These are phyloP conservation scores for Bryoerythrophyllum caledonicum DNA, from an alignment of 225 moss, liverwort and hornwort genomes.

Conservation along the genomic window DNA sequence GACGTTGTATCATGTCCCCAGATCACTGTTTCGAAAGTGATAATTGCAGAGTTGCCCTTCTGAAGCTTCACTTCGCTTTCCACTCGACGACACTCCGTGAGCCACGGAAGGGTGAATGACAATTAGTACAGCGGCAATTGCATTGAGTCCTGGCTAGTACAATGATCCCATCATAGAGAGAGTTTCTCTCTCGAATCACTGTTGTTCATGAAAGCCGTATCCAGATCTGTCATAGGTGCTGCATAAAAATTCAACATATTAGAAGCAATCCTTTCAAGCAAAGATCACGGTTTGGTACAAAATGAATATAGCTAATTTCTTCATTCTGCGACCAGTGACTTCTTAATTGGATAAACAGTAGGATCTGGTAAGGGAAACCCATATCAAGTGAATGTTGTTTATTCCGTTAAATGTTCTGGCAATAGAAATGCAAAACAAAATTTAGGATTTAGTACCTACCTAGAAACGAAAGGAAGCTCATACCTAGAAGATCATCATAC, in stretches of 20 bases:
- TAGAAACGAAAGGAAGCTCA: not conserved
- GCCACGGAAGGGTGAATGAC: slow-evolving; percentile 7
- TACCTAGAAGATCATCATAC: slow-evolving; percentile 50
- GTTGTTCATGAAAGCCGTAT: slow-evolving; percentile 40
- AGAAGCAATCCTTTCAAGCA: slow-evolving; percentile 13
- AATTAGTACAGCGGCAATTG: slow-evolving; percentile 10
- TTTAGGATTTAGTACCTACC: not conserved
- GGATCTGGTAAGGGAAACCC: not conserved
- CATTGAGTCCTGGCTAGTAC: not conserved
- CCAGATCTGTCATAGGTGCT: slow-evolving; percentile 48
- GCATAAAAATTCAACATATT: slow-evolving; percentile 19
- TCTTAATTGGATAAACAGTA: not conserved
- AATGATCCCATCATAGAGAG: slow-evolving; percentile 19
- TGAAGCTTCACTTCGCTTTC: slow-evolving; percentile 10
- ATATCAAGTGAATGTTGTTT: not conserved
- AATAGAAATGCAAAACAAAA: not conserved
- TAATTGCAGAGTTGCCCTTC: not conserved
- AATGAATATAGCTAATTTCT: not conserved
- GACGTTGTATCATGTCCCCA: not conserved
- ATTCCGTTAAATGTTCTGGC: not conserved
- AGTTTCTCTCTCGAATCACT: slow-evolving; percentile 22
- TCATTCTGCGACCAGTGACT: not conserved
- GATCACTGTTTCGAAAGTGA: slow-evolving; percentile 7
- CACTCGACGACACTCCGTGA: not conserved
- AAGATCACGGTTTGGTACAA: not conserved